Evolutionary conservation across 306 rosid genomes (phyloP), one percentile per base, ranked within the genome.

Genomic region (Cotoneaster glaucophyllus): DNA sequence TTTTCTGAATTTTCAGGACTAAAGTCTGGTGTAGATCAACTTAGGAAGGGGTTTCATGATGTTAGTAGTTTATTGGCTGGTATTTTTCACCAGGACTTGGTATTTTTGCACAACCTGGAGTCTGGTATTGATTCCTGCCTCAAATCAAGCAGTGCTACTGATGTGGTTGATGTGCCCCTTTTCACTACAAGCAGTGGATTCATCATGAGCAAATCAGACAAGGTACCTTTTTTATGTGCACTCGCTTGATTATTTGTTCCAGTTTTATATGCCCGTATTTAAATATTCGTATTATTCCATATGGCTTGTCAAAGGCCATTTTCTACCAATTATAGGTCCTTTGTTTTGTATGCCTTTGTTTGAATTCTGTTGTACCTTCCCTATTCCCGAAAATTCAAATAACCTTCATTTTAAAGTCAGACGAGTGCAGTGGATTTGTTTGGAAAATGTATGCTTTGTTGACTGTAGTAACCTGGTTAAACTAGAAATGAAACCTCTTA

Each of bases 11-110:
- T 90, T 64, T 80, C 79, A 78, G 93, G 73, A 68, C 78, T 95
- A 28, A 90, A 85, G 82, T 89, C 97, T 82, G 70, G 66, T 78
- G 67, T 92, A 77, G 87, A 84, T 81, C 87, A 80, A 84, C 87
- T 90, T 66, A 85, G 84, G 83, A 82, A 81, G 82, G 82, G 86
- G 56, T 87, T 96, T 81, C 71, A 64, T 39, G 98, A 92, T 79
- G 78, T 85, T 74, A 87, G 78, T 62, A 75, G 73, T 84, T 79
- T 85, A 78, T 70, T 92, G 59, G 81, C 75, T 45, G 84, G 77
- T 83, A 80, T 85, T 75, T 85, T 84, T 64, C 75, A 75, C 62
- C 77, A 83, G 74, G 91, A 96, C 78, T 64, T 88, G 85, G 93
- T 88, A 70, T 85, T 80, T 70, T 83, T 82, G 75, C 85, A 74